Base-by-base conservation (phyloP, 2,329 filamentous ascomycete genomes). In the Epichloe coenophiala region DNA sequence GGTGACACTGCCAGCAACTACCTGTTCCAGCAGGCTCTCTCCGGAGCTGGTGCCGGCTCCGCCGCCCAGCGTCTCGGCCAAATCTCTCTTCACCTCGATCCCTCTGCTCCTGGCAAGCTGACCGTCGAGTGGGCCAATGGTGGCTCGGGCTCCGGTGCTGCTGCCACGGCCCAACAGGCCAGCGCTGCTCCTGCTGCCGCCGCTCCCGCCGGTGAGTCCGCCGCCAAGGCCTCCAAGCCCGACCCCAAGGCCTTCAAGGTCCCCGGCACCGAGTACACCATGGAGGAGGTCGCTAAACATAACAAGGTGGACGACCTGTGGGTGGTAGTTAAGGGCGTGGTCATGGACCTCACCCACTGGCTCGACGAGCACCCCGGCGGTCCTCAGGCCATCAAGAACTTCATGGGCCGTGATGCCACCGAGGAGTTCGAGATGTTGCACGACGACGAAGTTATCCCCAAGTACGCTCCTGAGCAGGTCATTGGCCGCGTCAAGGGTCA, bases 351-450 rank as follows among this genome's bases (percentile, higher is more conserved):
- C 51, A 87, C 84, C 56, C 86, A 95, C 76, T 98, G 93, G 90
- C 80, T 97, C 40, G 90, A 98, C 58, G 93, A 98, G 77, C 93
- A 98, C 74, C 93, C 93, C 23, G 93, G 91, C 65, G 93, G 93
- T 52, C 89, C 93, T 49, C 90, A 97, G 74, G 93, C 93, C 50
- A 84, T 98, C 59, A 90, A 94, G 78, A 95, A 91, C 76, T 95
- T 97, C 70, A 96, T 96, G 88, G 93, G 93, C 62, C 84, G 86
- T 57, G 93, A 98, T 67, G 93, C 93, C 44, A 90, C 88, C 2
- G 93, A 98, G 76, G 86, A 85, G 80, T 98, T 98, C 63, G 91
- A 95, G 74, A 84, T 96, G 90, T 74, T 98, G 67, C 93, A 98
- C 71, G 93, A 98, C 66, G 93, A 98, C 61, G 90, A 96, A 75